Evolutionary conservation across 176 grass and related monocot genomes (phyloP).

Genomic region (Oryza glaberrima): DNA sequence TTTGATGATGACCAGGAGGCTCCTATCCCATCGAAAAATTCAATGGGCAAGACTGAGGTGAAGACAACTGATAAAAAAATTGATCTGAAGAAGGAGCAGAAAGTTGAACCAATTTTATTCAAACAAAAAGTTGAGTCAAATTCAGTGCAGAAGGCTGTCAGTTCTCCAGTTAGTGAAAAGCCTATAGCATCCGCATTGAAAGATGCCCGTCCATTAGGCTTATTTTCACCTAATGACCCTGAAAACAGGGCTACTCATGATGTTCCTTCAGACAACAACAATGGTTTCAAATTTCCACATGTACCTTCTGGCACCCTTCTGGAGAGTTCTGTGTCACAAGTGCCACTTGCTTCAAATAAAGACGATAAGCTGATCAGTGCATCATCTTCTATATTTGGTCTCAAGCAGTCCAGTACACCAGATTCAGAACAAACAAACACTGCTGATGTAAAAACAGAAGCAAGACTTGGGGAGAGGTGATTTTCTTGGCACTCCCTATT

Average conservation of each 20-base stretch:
- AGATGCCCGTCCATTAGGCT: slow-evolving; percentile 27
- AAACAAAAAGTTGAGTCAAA: slow-evolving; percentile 42
- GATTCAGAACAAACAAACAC: slow-evolving; percentile 37
- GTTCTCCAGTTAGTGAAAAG: slow-evolving; percentile 23
- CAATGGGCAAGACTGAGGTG: slow-evolving; percentile 21
- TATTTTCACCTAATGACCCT: slow-evolving; percentile 44
- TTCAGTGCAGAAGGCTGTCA: slow-evolving; percentile 24
- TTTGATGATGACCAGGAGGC: slow-evolving; percentile 56
- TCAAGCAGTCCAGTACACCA: slow-evolving; percentile 33
- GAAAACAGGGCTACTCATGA: slow-evolving; percentile 36
- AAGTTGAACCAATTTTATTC: slow-evolving; percentile 32
- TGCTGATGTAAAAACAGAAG: slow-evolving; percentile 29
- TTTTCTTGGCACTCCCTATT: slow-evolving; percentile 25
- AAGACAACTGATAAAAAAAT: slow-evolving; percentile 31
- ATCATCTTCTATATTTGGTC: slow-evolving; percentile 46
- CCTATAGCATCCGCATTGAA: slow-evolving; percentile 32
- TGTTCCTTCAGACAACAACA: slow-evolving; percentile 38
- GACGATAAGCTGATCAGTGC: slow-evolving; percentile 23
- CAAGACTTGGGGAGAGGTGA: slow-evolving; percentile 46
- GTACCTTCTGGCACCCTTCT: slow-evolving; percentile 2
- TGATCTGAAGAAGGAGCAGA: slow-evolving; percentile 43
- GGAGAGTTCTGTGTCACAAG: slow-evolving; percentile 27
- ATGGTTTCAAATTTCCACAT: slow-evolving; percentile 50
- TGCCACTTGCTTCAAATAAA: slow-evolving; percentile 38
- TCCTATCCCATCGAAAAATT: slow-evolving; percentile 30